Evolutionary conservation across 2,329 filamentous ascomycete species (phyloP).

Genomic region (Pseudocercospora macadamiae): DNA sequence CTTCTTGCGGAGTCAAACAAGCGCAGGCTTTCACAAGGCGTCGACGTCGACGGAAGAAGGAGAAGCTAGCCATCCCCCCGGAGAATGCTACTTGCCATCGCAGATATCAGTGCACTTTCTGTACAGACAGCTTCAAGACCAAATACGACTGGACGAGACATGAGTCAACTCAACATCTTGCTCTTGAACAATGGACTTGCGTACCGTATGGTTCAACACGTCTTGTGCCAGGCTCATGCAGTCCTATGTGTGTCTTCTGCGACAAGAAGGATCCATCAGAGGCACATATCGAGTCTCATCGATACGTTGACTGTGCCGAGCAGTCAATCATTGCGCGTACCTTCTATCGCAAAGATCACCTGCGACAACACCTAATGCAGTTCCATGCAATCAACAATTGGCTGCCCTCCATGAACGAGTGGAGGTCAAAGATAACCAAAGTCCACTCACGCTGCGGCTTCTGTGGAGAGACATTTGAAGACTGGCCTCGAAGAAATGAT

Average conservation of each 20-base stretch:
- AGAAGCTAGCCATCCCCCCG: background rate
- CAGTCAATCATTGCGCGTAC: background rate
- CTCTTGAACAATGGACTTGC: background rate
- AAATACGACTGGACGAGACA: background rate
- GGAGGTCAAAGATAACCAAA: background rate
- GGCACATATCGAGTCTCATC: background rate
- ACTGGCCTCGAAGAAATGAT: background rate
- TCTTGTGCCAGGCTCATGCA: background rate
- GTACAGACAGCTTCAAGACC: background rate
- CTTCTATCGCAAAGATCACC: background rate
- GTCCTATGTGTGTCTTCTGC: background rate
- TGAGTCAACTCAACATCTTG: background rate
- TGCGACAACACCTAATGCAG: background rate
- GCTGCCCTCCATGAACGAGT: background rate
- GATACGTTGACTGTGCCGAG: background rate
- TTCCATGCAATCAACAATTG: background rate
- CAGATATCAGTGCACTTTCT: background rate
- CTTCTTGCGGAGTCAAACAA: background rate
- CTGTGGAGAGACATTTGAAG: background rate
- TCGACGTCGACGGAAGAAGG: background rate
- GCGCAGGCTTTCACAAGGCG: background rate
- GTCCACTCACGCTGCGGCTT: background rate
- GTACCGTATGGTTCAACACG: background rate
- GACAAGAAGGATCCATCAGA: background rate
- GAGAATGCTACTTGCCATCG: background rate